Base-by-base conservation (phyloP, 805 yeast species). In the Metschnikowia santaceciliae region DNA sequence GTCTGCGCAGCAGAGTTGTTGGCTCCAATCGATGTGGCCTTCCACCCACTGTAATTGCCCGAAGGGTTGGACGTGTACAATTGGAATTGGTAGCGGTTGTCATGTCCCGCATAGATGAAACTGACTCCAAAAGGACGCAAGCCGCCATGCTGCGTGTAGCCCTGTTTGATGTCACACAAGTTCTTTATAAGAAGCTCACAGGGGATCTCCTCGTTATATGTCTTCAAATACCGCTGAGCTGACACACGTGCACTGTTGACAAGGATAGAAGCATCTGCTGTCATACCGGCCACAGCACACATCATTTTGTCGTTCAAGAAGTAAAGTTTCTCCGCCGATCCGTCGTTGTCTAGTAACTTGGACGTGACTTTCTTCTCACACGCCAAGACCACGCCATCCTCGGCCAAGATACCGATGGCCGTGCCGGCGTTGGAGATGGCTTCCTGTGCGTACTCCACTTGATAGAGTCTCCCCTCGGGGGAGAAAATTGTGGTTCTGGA, bases 71-170 rank as follows among this genome's bases (percentile, higher is more conserved):
- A 87, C 5, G 97, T 91, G 72, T 85, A 94, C 58, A 94, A 76
- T 70, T 94, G 99, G 76, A 86, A 94, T 32, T 90, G 90, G 62
- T 84, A 85, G 62, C 89, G 75, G 48, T 90, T 92, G 67, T 94
- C 99, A 64, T 84, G 86, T 6, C 99, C 99, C 5, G 98, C 99
- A 65, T 88, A 94, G 54, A 94, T 81, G 70, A 94, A 91, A 47
- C 96, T 87, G 38, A 94, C 99, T 63, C 99, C 99, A 68, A 90
- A 94, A 19, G 99, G 99, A 70, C 99, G 86, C 63, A 94, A 79
- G 35, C 99, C 99, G 66, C 99, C 99, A 66, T 88, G 96, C 70
- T 94, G 99, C 6, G 99, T 94, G 70, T 94, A 94, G 10, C 98
- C 97, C 69, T 94, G 99, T 70, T 94, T 94, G 55, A 89, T 81